phyloP scores from a whole-genome alignment of 805 yeast genomes.

The Isabelozyma gotoi region DNA sequence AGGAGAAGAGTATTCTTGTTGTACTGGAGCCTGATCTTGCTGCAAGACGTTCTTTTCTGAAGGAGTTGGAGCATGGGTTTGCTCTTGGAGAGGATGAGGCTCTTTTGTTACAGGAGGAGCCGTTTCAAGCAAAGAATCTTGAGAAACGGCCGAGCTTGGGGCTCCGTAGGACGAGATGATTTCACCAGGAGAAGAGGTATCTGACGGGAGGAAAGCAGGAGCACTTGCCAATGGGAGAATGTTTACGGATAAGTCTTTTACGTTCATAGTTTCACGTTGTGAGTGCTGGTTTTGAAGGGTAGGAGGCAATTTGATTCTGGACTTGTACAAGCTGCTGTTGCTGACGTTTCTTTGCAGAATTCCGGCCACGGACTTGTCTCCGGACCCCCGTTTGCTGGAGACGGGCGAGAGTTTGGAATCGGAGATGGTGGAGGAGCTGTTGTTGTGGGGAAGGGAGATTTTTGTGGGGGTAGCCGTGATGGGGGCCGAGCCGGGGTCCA shows the following conservation, averaged over 20 bases:
- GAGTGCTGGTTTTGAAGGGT: conserved; percentile 11
- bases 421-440: no score
- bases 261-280: not conserved
- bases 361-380: not conserved
- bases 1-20: no score
- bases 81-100: no score
- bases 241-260: not conserved
- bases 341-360: conserved; percentile 16
- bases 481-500: not conserved
- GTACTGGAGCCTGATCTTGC: no score
- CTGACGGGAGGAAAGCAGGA: not conserved
- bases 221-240: no score
- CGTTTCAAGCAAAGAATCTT: not conserved
- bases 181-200: not conserved
- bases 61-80: not conserved
- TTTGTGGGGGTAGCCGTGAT: not conserved
- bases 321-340: conserved; percentile 26
- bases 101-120: not conserved
- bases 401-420: not conserved
- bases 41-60: no score
- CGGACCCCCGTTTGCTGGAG: not conserved
- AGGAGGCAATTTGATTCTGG: conserved; percentile 33
- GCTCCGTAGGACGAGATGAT: not conserved
- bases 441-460: not conserved
- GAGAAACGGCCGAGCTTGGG: not conserved